phyloP scores from a whole-genome alignment of 2,329 filamentous ascomycete species.

The Calonectria pteridis region DNA sequence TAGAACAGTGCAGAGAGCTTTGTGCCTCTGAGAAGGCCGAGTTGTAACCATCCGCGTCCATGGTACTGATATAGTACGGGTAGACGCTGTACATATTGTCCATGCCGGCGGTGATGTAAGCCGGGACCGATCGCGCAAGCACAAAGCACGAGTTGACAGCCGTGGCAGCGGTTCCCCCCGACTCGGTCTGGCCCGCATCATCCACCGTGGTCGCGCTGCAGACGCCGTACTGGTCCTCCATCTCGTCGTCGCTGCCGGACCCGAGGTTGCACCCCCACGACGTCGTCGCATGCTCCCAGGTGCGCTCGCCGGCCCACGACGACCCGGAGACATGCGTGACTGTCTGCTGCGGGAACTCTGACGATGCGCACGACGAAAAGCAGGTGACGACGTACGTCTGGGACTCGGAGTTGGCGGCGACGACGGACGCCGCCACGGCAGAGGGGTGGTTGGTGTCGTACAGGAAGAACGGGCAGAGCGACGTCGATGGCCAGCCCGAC shows the following conservation, averaged over 20 bases:
- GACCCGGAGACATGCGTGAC: conserved; percentile 26
- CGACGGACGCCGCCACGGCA: conserved; percentile 23
- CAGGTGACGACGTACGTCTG: conserved; percentile 32
- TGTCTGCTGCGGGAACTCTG: conserved; percentile 32
- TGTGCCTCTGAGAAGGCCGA: neutral
- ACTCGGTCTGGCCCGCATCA: neutral
- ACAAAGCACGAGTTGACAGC: conserved; percentile 28
- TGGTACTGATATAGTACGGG: neutral
- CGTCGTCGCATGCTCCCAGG: conserved; percentile 26
- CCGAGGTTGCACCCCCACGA: conserved; percentile 25
- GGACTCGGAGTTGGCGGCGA: neutral
- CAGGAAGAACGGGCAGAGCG: conserved; percentile 26
- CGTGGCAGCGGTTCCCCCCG: neutral
- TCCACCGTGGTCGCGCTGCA: conserved; percentile 9
- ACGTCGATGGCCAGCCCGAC: conserved; percentile 25
- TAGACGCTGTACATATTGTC: conserved; percentile 6
- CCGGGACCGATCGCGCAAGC: conserved; percentile 8
- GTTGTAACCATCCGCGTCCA: neutral
- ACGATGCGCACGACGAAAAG: conserved; percentile 28
- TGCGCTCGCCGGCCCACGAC: conserved; percentile 30
- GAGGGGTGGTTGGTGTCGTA: conserved; percentile 32
- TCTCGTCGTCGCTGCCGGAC: conserved; percentile 10
- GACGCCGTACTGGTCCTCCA: conserved; percentile 15
- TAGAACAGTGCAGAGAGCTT: neutral
- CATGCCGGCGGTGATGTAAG: conserved; percentile 17